Conservation (phyloP, 2,329 filamentous ascomycete genomes). For the Verticillium zaregamsianum region DNA sequence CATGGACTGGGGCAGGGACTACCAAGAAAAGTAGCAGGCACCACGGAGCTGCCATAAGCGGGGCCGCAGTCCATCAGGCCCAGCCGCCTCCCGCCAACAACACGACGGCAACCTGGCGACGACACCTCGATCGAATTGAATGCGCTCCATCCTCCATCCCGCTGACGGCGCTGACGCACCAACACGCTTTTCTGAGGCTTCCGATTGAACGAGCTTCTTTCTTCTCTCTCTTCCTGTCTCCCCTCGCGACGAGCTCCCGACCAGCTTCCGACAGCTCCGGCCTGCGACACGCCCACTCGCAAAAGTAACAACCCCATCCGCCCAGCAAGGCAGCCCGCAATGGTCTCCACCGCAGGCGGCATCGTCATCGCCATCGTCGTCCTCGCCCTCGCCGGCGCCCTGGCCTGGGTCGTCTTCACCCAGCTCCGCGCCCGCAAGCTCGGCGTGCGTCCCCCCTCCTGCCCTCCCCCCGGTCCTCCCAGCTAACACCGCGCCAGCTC, state of each 20-base stretch:
- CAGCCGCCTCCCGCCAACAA: neutral
- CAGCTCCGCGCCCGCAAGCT: conserved; percentile 69
- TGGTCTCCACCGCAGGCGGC: conserved; percentile 58
- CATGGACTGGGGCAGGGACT: too few species aligned
- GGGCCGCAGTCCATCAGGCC: too few species aligned
- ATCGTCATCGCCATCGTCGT: conserved; percentile 71
- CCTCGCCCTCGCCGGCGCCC: conserved; percentile 49
- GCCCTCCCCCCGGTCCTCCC: neutral
- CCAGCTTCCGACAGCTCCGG: neutral
- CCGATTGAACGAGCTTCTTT: neutral
- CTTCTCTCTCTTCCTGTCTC: neutral
- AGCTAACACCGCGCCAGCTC: conserved; percentile 39
- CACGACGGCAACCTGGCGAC: neutral
- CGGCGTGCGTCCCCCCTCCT: conserved; percentile 48
- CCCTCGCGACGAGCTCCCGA: neutral
- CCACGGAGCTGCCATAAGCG: too few species aligned
- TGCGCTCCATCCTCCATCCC: neutral
- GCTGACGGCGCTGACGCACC: too few species aligned
- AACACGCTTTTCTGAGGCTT: neutral
- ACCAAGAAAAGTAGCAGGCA: too few species aligned
- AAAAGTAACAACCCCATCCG: neutral
- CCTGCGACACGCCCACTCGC: neutral
- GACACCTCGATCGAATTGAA: neutral
- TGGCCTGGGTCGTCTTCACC: conserved; percentile 67
- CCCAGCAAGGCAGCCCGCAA: conserved; percentile 23